These are phyloP conservation scores for Penicillium sp. DNA, from an alignment of 2,329 filamentous ascomycete genomes.

Conservation along the genomic window DNA sequence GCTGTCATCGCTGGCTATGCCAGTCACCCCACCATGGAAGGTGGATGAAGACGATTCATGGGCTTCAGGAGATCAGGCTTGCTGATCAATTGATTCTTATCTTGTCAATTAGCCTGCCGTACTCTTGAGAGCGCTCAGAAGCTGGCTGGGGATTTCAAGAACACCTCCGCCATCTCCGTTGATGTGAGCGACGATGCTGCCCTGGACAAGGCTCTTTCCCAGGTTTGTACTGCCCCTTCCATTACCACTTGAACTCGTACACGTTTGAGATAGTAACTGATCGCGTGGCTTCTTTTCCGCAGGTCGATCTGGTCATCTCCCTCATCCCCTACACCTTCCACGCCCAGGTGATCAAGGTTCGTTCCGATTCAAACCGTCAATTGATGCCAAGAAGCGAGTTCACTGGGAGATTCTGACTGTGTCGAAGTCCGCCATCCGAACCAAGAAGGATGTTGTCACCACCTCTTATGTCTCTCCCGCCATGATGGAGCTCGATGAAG, in stretches of 20 bases:
- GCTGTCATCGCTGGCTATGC: not conserved
- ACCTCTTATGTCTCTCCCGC: conserved; percentile 90
- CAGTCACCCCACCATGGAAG: conserved; percentile 8
- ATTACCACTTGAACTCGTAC: not conserved
- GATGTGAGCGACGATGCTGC: conserved; percentile 75
- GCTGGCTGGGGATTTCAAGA: conserved; percentile 68
- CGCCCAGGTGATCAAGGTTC: conserved; percentile 84
- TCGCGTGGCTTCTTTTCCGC: too few relatives aligned
- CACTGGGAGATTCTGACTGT: too few relatives aligned
- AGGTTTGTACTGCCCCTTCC: conserved; percentile 21
- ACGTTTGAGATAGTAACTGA: not conserved
- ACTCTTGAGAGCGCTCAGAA: conserved; percentile 74
- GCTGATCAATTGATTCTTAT: too few relatives aligned
- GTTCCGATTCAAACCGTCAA: too few relatives aligned
- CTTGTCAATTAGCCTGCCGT: conserved; percentile 75
- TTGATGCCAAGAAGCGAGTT: too few relatives aligned
- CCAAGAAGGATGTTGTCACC: conserved; percentile 95
- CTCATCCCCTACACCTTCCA: conserved; percentile 91
- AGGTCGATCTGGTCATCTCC: conserved; percentile 75
- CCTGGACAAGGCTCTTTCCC: conserved; percentile 74
- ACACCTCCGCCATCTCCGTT: conserved; percentile 73
- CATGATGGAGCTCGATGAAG: conserved; percentile 82
- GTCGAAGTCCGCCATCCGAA: conserved; percentile 82
- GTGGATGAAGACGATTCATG: too few relatives aligned
- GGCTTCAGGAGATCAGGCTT: too few relatives aligned